These are phyloP conservation scores for Plasmodium sp. DNA, from an alignment of 169 alveolate genomes.

Conservation along the genomic window DNA sequence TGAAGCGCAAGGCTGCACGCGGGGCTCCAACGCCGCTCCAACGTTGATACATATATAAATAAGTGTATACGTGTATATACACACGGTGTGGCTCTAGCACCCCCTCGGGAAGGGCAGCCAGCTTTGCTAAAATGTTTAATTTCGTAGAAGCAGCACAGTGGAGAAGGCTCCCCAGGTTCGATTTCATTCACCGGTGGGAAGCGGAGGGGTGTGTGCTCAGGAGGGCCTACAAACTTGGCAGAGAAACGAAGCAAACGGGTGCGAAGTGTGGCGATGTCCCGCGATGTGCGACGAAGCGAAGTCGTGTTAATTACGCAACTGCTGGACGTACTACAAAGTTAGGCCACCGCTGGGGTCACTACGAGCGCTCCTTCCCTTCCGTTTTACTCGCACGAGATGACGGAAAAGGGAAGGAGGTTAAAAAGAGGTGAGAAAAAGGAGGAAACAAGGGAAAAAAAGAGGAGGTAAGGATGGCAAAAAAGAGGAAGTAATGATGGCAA, in stretches of 20 bases:
- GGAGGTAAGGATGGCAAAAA: background rate
- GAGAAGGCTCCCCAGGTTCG: background rate
- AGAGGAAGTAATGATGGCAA: background rate
- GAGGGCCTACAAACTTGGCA: background rate
- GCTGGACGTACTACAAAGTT: background rate
- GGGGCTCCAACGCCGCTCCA: background rate
- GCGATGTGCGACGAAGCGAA: background rate
- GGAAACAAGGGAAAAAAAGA: background rate
- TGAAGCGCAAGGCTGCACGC: background rate
- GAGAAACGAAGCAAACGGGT: background rate
- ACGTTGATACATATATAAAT: background rate
- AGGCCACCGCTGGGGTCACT: background rate
- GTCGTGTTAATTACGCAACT: background rate
- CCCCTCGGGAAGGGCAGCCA: background rate
- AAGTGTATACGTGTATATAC: background rate
- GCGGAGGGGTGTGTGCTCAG: background rate
- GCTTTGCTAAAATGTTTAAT: background rate
- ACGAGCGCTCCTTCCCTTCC: background rate
- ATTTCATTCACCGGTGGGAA: background rate
- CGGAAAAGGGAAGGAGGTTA: background rate
- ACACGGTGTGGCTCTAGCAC: background rate
- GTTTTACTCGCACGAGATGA: background rate
- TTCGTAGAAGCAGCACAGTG: background rate
- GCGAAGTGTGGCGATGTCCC: background rate
- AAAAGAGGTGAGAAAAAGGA: background rate